Evolutionary conservation across 176 grass and related monocot species (phyloP).

Genomic region (Avena atlantica): DNA sequence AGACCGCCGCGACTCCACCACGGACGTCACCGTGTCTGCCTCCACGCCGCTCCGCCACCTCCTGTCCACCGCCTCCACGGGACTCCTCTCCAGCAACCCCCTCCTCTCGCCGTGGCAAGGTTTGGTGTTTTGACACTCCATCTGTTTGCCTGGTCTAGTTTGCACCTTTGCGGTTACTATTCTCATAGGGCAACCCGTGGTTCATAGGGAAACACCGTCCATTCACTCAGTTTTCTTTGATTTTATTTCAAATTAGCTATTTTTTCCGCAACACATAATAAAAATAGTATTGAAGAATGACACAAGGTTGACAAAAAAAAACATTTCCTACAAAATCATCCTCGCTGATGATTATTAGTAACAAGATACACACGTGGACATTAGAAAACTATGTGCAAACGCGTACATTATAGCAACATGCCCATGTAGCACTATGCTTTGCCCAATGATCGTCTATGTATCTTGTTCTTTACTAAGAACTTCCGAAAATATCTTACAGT

Average conservation of each 20-base stretch:
- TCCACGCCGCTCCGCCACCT: slow-evolving; percentile 14
- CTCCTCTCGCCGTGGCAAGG: slow-evolving; percentile 28
- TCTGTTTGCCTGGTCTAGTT: not conserved
- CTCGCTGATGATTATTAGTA: not conserved
- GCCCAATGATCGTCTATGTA: not conserved
- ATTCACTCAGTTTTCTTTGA: too few species aligned
- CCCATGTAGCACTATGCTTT: not conserved
- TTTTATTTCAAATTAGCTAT: not conserved
- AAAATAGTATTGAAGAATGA: not conserved
- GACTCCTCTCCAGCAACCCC: not conserved
- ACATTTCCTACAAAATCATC: not conserved
- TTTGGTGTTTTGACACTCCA: not conserved
- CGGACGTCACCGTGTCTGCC: slow-evolving; percentile 14
- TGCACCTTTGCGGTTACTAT: too few species aligned
- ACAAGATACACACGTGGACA: not conserved
- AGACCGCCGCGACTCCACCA: not conserved
- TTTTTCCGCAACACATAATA: not conserved
- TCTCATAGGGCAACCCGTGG: too few species aligned
- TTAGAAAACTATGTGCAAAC: not conserved
- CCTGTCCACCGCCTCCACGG: slow-evolving; percentile 26
- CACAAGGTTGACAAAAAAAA: not conserved
- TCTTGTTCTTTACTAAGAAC: not conserved
- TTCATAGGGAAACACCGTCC: too few species aligned
- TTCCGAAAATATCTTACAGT: slow-evolving; percentile 16
- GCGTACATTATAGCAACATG: not conserved